Evolutionary conservation across 768 basidiomycete species (phyloP), one percentile per base, ranked within the genome.

Genomic region (Mycena latifolia): DNA sequence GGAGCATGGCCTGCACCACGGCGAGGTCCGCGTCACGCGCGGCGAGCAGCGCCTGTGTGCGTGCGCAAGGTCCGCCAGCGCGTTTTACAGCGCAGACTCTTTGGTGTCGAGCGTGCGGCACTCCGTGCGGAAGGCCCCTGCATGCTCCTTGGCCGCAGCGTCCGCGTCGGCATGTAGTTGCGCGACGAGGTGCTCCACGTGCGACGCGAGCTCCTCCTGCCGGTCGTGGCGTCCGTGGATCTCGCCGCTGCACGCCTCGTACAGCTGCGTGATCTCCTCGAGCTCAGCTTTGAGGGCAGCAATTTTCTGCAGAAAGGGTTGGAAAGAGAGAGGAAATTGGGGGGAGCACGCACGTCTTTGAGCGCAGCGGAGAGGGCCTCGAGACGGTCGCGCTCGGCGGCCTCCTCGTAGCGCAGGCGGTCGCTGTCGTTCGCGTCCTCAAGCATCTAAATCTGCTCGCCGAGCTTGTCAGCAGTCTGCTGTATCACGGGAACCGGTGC

Each of bases 351-450:
- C n/a, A n/a, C n/a, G n/a, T n/a, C n/a, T n/a, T n/a, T n/a, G n/a
- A n/a, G n/a, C n/a, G n/a, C n/a, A n/a, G n/a, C n/a, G n/a, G n/a
- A n/a, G n/a, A n/a, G n/a, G n/a, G n/a, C n/a, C n/a, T n/a, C n/a
- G n/a, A 90, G 78, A 45, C 88, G 80, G 63, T 92, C 92, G 27
- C 86, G 82, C 72, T 92, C 93, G n/a, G 85, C 85, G 11, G 77
- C 81, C 50, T 90, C 89, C n/a, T 95, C 93, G 62, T 95, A 91
- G 56, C 88, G 85, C 41, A 88, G 67, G 11, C 86, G 82, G 37
- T 91, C 89, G 54, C 82, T 81, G 66, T 96, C 94, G 57, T 90
- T 87, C 73, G 95, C 92, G 64, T 97, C 94, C 74, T 99, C 97
- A 1, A 97, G 85, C 47, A 88, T 80, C 76, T 92, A 95, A 10